Base-by-base conservation (phyloP, 495 filamentous ascomycete species). In the Friedmanniomyces simplex region DNA sequence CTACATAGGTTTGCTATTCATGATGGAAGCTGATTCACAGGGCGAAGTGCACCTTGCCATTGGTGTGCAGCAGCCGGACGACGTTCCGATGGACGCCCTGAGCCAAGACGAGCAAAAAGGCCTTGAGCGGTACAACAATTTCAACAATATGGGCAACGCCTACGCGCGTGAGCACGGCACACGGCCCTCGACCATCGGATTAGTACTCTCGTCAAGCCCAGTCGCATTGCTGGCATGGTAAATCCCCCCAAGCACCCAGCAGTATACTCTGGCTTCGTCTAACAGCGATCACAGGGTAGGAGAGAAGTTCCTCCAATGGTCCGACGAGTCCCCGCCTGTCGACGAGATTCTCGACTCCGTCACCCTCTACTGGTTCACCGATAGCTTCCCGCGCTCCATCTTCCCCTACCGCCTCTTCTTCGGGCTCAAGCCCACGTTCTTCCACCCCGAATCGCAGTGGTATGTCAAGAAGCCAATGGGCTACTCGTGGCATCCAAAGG, bases 281-380 rank as follows among this genome's bases (percentile, higher is more conserved):
- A 13, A 51, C n/a, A 18, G 25, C 36, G 4, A 45, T 42, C 16
- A 28, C 54, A 82, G 79, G 81, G 69, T 85, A 50, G 83, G 80
- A 21, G 85, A 87, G 67, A 87, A 88, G 63, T 79, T 81, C 61
- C 59, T 85, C 20, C 76, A 78, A 43, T 87, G 84, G 84, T 71
- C 73, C 5, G 82, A 86, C 55, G 68, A 70, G 1, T 68, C 76
- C 6, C 74, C 82, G 1, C 48, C 73, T 6, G 52, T 78, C 2
- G 71, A 84, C 20, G 74, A 68, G 6, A 83, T 88, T 32, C 72
- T 86, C 3, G 74, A 78, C 28, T 67, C 72, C 1, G 71, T 84
- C 21, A 78, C 74, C 1, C 65, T 86, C 20, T 88, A 83, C 67
- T 87, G 84, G 85, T 74, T 86, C 26, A 85, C 82, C 0, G 71